Base-by-base conservation (phyloP, 2,329 filamentous ascomycete genomes). In the Colletotrichum zoysiae region DNA sequence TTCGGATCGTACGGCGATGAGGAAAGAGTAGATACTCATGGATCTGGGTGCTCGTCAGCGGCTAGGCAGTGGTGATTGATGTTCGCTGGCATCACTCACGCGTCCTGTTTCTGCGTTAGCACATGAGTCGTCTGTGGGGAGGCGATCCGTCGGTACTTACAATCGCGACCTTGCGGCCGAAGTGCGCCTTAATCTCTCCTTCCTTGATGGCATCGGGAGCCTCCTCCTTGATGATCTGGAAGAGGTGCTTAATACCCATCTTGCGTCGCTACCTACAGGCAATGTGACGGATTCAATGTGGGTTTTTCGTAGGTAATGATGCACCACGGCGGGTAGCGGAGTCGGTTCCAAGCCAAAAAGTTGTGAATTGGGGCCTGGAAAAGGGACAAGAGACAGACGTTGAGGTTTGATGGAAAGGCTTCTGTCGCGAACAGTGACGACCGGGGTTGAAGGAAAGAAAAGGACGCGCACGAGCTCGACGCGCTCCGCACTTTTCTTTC, bases 1-100 rank as follows among this genome's bases (percentile, higher is more conserved):
- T 77, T 97, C 95, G 78, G 95, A 98, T 77, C 96, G 95, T 67
- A 99, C 96, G 61, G 96, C 96, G 80, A 99, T 96, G 73, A 99
- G 90, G 86, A 99, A 99, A 83, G 94, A 97, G 88, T 99, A 99
- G 79, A 99, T 95, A 84, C 94, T 97, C 96, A 99, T 99, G 59
- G 96, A 99, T 57, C 91, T 93, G 77, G 71, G 62, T 44, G 5
- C 18, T 18, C 23, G 65, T 75, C 59, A 77, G 76, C 59, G 30
- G 42, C 18, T 16, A 56, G 23, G 40, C 26, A 18, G 23, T 7
- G 26, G 11, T 8, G 11, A 35, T 42, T 8, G 11, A 35, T 42
- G 14, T 23, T 42, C 1, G 35, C 20, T 3, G 35, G 40, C 53
- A 23, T n/a, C 75, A 82, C 70, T 85, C n/a, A 89, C 86, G 88